These are phyloP conservation scores for Lepraria neglecta DNA, from an alignment of 495 filamentous ascomycete species.

Conservation along the genomic window DNA sequence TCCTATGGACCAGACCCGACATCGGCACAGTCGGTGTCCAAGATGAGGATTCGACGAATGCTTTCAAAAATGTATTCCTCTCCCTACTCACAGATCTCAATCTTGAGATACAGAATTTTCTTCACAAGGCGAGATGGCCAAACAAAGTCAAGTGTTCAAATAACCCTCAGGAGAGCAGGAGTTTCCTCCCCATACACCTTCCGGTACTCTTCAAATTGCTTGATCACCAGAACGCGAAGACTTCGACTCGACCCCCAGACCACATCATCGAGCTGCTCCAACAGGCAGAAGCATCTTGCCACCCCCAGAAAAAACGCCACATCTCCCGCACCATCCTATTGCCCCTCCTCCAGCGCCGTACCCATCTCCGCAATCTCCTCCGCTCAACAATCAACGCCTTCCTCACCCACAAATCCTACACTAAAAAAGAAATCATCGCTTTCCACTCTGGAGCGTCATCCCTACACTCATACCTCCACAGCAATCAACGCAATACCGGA, in stretches of 20 bases:
- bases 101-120: constrained; percentile 1
- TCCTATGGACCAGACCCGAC: neutral
- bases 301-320: constrained; percentile 9
- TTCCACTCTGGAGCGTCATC: neutral
- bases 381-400: neutral
- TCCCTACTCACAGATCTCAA: constrained; percentile 4
- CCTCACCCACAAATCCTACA: neutral
- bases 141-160: constrained; percentile 2
- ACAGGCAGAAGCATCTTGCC: neutral
- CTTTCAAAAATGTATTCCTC: neutral
- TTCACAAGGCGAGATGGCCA: neutral
- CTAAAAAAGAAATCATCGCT: neutral
- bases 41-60: neutral
- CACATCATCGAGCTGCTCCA: neutral
- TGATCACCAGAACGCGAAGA: neutral
- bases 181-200: neutral
- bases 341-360: neutral
- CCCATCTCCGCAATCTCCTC: neutral
- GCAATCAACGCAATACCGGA: neutral
- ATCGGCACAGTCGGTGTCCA: neutral
- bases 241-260: neutral
- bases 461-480: neutral
- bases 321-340: neutral
- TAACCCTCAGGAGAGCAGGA: neutral
- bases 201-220: neutral